Base-by-base conservation (phyloP, 2,329 filamentous ascomycete species). In the Colletotrichum camelliae region DNA sequence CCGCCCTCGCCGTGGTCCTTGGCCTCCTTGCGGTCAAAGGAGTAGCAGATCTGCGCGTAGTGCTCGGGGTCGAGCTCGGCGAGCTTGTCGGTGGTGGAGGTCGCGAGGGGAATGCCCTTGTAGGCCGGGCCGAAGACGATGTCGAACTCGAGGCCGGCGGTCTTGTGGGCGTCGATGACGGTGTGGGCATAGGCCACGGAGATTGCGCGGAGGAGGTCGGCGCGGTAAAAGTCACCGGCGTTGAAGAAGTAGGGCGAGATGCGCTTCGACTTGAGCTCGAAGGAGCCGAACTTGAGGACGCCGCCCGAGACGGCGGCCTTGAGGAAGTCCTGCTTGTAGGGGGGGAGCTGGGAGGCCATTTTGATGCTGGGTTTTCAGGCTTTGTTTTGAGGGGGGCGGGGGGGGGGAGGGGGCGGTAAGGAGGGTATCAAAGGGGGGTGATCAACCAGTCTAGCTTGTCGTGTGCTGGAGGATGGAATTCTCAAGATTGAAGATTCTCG, bases 181-280 rank as follows among this genome's bases (percentile, higher is more conserved):
- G 91, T 89, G 78, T 90, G 85, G 58, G 96, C 96, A 85, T 96
- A 98, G 75, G 96, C 96, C 55, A 92, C 90, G 68, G 94, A 91
- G 79, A 98, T 94, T 72, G 95, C 92, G 77, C 91, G 91, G 78
- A 97, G 92, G 35, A 98, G 91, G 77, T 93, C 90, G 27, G 94
- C 94, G 68, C 93, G 93, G 89, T 97, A 95, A 86, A 98, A 97
- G 81, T 95, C 92, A 76, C 96, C 96, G 62, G 96, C 96, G 86
- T 98, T 98, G 92, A 98, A 98, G 89, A 98, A 98, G 90, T 98
- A 98, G 57, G 97, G 97, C 15, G 96, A 98, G 81, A 89, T 89
- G 81, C 96, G 95, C 86, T 95, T 95, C 70, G 96, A 98, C 88
- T 99, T 99, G 83, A 99, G 92, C 80, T 94, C 94, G 87, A 95